Evolutionary conservation across 2,329 filamentous ascomycete species (phyloP).

Genomic region (Helicocarpus griseus): DNA sequence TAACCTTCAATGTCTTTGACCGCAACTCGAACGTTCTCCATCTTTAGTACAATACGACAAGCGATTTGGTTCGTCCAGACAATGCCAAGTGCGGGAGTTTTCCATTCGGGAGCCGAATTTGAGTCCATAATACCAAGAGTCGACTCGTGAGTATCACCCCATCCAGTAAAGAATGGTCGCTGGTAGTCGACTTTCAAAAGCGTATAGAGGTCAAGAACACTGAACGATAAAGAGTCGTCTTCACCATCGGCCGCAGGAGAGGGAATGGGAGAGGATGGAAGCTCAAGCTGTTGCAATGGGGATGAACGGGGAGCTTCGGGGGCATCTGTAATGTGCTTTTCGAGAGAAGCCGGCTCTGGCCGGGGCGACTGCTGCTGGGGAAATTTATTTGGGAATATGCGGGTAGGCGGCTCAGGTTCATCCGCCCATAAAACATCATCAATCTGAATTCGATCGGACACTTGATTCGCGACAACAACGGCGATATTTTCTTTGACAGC

Average conservation of each 20-base stretch:
- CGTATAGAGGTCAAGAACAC: constrained; percentile 30
- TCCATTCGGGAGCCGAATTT: constrained; percentile 28
- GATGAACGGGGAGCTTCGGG: neutral
- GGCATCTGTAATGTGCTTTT: neutral
- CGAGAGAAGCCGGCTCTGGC: neutral
- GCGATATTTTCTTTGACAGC: constrained; percentile 67
- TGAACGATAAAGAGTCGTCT: constrained; percentile 17
- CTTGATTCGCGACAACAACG: constrained; percentile 89
- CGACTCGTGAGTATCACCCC: constrained; percentile 60
- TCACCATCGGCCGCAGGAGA: neutral
- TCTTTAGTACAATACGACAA: constrained; percentile 70
- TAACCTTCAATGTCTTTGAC: constrained; percentile 4
- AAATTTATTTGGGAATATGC: neutral
- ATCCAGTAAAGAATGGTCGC: constrained; percentile 89
- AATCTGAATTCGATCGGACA: constrained; percentile 69
- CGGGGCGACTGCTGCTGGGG: constrained; percentile 10
- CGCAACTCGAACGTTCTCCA: constrained; percentile 42
- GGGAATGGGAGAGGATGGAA: constrained; percentile 1
- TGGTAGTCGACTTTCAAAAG: constrained; percentile 75
- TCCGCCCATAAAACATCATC: constrained; percentile 12
- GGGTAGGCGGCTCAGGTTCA: constrained; percentile 10
- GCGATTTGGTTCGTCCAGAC: constrained; percentile 88
- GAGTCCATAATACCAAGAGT: neutral
- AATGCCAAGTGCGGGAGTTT: constrained; percentile 78
- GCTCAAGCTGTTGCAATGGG: neutral